phyloP scores from a whole-genome alignment of 495 filamentous ascomycete genomes.

The Hypoxylon subgilvum region DNA sequence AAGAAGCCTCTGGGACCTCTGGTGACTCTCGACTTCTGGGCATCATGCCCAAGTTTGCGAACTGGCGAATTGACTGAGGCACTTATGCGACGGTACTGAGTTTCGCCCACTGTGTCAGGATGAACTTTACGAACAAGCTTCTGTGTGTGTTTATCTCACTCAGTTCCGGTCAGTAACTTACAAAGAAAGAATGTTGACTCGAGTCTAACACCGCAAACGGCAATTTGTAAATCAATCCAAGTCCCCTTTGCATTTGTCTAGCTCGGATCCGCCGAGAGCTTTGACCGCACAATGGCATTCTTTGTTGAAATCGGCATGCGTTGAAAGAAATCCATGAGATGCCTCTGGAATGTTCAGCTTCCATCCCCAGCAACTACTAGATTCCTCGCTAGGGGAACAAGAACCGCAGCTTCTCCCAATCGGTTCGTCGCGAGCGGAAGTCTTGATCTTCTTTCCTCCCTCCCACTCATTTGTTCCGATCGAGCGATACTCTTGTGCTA shows the following conservation, averaged over 20 bases:
- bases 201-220: constrained; percentile 36
- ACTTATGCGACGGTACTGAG: too few species aligned
- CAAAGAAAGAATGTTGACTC: constrained; percentile 34
- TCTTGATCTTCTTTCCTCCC: constrained; percentile 14
- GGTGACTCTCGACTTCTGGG: neutral
- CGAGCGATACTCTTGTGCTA: neutral
- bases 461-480: constrained; percentile 15
- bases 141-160: neutral
- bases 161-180: constrained; percentile 3
- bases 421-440: constrained; percentile 17
- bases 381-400: constrained; percentile 33
- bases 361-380: constrained; percentile 13
- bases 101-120: too few species aligned
- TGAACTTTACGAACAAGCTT: too few species aligned
- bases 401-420: constrained; percentile 16
- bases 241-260: constrained; percentile 30
- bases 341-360: constrained; percentile 36
- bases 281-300: constrained; percentile 31
- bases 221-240: constrained; percentile 1
- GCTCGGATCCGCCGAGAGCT: constrained; percentile 3
- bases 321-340: constrained; percentile 20
- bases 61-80: neutral
- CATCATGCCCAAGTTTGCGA: neutral
- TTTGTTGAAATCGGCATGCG: constrained; percentile 39
- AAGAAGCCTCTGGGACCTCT: neutral